These are phyloP conservation scores for Agaricus bisporus DNA, from an alignment of 768 basidiomycete genomes.

Conservation along the genomic window DNA sequence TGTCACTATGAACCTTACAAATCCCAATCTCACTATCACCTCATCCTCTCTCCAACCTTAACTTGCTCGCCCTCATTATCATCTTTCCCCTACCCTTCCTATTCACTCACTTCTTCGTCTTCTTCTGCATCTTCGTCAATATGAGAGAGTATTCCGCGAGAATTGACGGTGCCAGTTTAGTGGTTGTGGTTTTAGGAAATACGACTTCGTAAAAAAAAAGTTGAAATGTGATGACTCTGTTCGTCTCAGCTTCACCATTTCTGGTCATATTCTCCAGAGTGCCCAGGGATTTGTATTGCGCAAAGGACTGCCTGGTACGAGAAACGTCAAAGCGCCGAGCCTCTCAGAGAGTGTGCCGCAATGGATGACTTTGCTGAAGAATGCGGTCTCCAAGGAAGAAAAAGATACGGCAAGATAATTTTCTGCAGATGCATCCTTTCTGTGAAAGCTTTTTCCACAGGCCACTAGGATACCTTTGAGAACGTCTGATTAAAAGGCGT, in stretches of 20 bases:
- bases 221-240: no score
- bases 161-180: conserved; percentile 81
- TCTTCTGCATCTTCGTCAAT: conserved; percentile 45
- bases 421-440: conserved; percentile 39
- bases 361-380: conserved; percentile 79
- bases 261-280: conserved; percentile 70
- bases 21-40: conserved; percentile 43
- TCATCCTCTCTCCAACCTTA: conserved; percentile 32
- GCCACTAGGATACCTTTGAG: no score
- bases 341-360: conserved; percentile 90
- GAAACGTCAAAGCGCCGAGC: conserved; percentile 82
- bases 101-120: conserved; percentile 29
- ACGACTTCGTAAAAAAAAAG: no score
- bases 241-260: conserved; percentile 85
- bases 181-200: conserved; percentile 64
- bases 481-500: no score
- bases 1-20: conserved; percentile 67
- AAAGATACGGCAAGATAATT: conserved; percentile 44
- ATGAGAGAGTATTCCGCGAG: conserved; percentile 90
- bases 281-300: conserved; percentile 83
- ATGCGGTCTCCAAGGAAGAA: conserved; percentile 68
- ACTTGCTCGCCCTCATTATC: conserved; percentile 28
- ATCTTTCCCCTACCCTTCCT: conserved; percentile 31
- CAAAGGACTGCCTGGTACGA: conserved; percentile 83
- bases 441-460: conserved; percentile 26